Base-by-base conservation (phyloP, 441 rosid genomes). In the Macaranga tanarius region DNA sequence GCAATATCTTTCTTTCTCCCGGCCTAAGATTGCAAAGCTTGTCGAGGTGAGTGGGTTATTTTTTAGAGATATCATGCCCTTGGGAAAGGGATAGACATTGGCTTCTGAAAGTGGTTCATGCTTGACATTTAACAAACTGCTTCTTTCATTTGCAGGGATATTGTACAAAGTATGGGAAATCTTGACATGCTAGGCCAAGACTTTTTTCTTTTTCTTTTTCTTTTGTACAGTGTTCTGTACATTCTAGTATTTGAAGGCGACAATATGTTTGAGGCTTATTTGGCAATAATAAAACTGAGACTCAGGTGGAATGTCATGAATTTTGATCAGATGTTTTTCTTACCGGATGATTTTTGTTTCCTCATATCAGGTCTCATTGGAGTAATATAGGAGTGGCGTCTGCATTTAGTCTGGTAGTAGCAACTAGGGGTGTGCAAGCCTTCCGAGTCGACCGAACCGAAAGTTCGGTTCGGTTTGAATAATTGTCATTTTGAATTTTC, bases 21-120 rank as follows among this genome's bases (percentile, higher is more conserved):
- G 81, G 73, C 78, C 88, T 54, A 91, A 86, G 83, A 82, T 91
- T 52, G 81, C 82, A 74, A 95, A 88, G 87, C 95, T 93, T 75
- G 87, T 93, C 11, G 90, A 90, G 97, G 97, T 95, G 76, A 82
- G 91, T 73, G 58, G 73, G 76, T 34, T 73, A 40, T 11, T 45
- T 74, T 65, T 54, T 5, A 75, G 55, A 66, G 56, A 45, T 70
- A 19, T 54, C 42, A 7, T 48, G 58, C 38, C 17, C 51, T 5
- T 47, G 75, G 26, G 52, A 26, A 63, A 34, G 56, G 63, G 50
- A 69, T 54, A 42, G 48, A 58, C 16, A 10, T 63, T 68, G 65
- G 42, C 59, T 73, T 54, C 40, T 44, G 38, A 64, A 48, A 62
- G 26, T 77, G 63, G 47, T 31, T 60, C 48, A 2, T 77, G 78